Evolutionary conservation across 805 yeast genomes (phyloP).

Genomic region (Lachancea mirantina): DNA sequence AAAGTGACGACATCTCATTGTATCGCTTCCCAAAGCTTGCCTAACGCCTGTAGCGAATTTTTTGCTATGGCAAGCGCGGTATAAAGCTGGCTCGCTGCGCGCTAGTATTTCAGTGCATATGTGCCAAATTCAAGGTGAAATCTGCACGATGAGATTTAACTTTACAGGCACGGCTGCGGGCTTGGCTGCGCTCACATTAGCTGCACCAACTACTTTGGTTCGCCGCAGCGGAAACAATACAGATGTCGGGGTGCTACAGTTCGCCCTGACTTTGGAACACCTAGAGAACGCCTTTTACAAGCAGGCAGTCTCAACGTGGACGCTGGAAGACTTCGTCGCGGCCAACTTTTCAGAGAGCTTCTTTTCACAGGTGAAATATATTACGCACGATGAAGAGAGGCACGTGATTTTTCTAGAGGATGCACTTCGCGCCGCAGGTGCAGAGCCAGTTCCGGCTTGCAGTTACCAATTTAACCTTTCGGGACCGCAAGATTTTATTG

Average conservation of each 20-base stretch:
- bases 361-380: conserved; percentile 7
- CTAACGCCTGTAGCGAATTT: no score
- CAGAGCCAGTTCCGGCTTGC: conserved; percentile 6
- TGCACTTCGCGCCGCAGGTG: conserved; percentile 5
- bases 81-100: no score
- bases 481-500: conserved; percentile 2
- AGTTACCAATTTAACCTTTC: conserved; percentile 4
- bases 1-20: no score
- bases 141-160: no score
- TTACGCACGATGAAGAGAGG: conserved; percentile 7
- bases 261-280: conserved; percentile 7
- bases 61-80: no score
- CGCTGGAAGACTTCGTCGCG: conserved; percentile 5
- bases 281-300: conserved; percentile 7
- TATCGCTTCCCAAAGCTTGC: no score
- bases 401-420: conserved; percentile 5
- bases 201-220: conserved; percentile 2
- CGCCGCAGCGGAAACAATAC: conserved; percentile 1
- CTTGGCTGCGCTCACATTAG: not conserved
- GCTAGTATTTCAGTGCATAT: no score
- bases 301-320: conserved; percentile 6
- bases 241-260: conserved; percentile 6
- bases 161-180: no score
- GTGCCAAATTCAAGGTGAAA: no score
- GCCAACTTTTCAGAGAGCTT: conserved; percentile 6